Conservation (phyloP, 2,329 filamentous ascomycete genomes). For the Emericellopsis atlantica region DNA sequence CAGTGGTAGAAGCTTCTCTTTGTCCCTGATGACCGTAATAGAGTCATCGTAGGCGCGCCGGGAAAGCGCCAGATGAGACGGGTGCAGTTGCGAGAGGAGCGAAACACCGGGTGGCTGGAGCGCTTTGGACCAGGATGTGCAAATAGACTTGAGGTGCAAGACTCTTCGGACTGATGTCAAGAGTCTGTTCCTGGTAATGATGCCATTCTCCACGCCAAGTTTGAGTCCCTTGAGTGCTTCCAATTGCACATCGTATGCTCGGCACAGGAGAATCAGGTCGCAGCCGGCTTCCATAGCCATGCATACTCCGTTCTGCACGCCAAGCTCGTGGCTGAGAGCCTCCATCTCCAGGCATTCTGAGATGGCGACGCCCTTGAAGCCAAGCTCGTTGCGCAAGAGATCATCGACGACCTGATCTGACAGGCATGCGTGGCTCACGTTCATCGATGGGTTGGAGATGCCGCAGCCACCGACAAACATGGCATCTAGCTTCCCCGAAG, state of each 20-base stretch:
- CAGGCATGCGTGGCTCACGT: slow-evolving; percentile 89
- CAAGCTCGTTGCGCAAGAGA: slow-evolving; percentile 73
- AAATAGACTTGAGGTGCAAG: slow-evolving; percentile 67
- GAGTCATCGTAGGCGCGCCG: slow-evolving; percentile 82
- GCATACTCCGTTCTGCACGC: slow-evolving; percentile 91
- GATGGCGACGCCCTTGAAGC: slow-evolving; percentile 84
- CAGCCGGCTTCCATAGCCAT: slow-evolving; percentile 97
- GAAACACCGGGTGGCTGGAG: slow-evolving; percentile 74
- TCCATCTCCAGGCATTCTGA: slow-evolving; percentile 97
- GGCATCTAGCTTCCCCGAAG: slow-evolving; percentile 67
- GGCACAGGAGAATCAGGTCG: slow-evolving; percentile 79
- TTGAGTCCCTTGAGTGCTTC: slow-evolving; percentile 87
- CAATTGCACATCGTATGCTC: slow-evolving; percentile 76
- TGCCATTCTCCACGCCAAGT: slow-evolving; percentile 78
- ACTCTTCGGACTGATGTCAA: slow-evolving; percentile 70
- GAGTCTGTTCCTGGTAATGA: slow-evolving; percentile 70
- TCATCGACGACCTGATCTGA: slow-evolving; percentile 91
- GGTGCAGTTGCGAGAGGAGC: slow-evolving; percentile 68
- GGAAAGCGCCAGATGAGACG: slow-evolving; percentile 69
- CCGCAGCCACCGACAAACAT: slow-evolving; percentile 96
- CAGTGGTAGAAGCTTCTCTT: slow-evolving; percentile 71
- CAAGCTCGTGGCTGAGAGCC: slow-evolving; percentile 85
- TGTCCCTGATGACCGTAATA: slow-evolving; percentile 86
- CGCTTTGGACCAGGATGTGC: slow-evolving; percentile 83
- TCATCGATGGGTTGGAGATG: slow-evolving; percentile 82